Percentiles rank a stretch among this genome's conserved stretches.
Evolutionary conservation across 345 rosid species (phyloP).

Genomic region (Camelina hispida): DNA sequence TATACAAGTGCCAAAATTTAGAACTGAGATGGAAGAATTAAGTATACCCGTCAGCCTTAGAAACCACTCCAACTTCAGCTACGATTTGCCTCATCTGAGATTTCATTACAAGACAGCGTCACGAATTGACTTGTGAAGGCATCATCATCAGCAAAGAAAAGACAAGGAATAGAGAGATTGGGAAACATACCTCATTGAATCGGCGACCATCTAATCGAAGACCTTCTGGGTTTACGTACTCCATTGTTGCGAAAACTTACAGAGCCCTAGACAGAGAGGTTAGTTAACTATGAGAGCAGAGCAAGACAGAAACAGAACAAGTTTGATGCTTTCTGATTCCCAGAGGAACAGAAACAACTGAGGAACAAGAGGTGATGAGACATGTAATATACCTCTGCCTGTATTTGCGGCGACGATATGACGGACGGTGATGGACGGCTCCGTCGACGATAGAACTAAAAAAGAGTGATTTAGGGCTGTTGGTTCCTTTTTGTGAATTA

Average conservation of each 20-base stretch:
- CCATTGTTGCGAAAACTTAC: constrained; percentile 52
- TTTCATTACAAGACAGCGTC: constrained; percentile 9
- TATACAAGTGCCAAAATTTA: neutral
- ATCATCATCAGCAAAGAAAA: neutral
- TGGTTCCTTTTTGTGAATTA: too few relatives aligned
- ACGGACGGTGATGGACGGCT: constrained; percentile 17
- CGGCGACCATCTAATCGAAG: constrained; percentile 85
- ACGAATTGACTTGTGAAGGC: constrained; percentile 4
- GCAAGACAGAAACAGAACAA: constrained; percentile 1
- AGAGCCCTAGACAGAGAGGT: neutral
- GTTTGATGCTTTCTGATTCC: constrained; percentile 3
- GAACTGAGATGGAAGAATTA: neutral
- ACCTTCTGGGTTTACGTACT: constrained; percentile 90
- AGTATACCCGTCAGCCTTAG: constrained; percentile 82
- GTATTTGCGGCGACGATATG: constrained; percentile 10
- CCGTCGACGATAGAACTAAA: neutral
- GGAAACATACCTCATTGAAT: constrained; percentile 62
- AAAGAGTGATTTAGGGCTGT: constrained; percentile 12
- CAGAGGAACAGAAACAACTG: too few relatives aligned
- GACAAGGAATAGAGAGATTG: neutral
- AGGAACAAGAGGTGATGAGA: too few relatives aligned
- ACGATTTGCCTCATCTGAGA: constrained; percentile 88
- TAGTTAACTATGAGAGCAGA: neutral
- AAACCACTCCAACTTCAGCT: constrained; percentile 77
- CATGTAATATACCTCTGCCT: neutral